These are phyloP conservation scores for Chytriomyces sp. DNA, from an alignment of 192 early-diverging fungal species.

Conservation along the genomic window DNA sequence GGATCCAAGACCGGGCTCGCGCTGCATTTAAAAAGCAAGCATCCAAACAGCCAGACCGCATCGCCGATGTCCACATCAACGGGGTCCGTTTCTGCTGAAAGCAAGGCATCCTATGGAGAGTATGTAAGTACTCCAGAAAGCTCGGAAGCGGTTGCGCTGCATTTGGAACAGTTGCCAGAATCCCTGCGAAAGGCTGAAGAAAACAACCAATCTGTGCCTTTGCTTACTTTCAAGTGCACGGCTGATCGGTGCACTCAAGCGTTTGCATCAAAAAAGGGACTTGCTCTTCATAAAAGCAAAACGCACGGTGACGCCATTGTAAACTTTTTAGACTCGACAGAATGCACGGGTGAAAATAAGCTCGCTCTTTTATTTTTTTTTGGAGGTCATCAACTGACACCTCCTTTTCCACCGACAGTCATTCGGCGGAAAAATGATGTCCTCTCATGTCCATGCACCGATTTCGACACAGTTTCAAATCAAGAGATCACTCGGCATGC, in stretches of 20 bases:
- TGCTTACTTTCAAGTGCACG: background rate
- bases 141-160: background rate
- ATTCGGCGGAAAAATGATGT: background rate
- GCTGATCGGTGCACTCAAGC: background rate
- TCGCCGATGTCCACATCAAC: background rate
- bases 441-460: background rate
- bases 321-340: background rate
- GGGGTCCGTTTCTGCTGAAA: background rate
- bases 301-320: background rate
- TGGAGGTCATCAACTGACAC: background rate
- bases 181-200: background rate
- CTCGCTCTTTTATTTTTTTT: background rate
- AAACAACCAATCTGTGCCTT: background rate
- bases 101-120: background rate
- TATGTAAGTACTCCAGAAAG: background rate
- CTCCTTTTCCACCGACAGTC: background rate
- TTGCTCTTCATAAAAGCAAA: background rate
- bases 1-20: background rate
- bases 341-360: background rate
- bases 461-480: background rate
- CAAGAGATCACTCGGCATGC: too few species aligned
- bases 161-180: too few species aligned
- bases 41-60: background rate
- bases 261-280: constrained; percentile 1
- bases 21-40: background rate